Percentiles rank a stretch among this genome's conserved stretches.
Conservation (phyloP, 768 basidiomycete species). For the Lentinula guzmanii region DNA sequence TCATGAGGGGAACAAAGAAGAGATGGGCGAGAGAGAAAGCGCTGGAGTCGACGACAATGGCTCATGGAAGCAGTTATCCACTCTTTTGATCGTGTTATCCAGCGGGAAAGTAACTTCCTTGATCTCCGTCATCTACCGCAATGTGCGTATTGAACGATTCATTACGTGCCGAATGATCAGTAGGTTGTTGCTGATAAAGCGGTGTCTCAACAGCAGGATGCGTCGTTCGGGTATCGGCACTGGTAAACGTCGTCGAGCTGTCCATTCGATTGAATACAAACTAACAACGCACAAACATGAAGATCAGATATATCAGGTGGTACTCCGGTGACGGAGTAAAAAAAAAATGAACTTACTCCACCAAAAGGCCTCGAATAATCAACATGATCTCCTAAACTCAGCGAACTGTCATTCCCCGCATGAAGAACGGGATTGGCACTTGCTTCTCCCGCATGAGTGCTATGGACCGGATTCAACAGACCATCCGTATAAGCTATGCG, state of each 20-base stretch:
- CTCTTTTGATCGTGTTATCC: not conserved
- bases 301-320: not conserved
- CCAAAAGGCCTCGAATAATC: slow-evolving; percentile 7
- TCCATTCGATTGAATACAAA: slow-evolving; percentile 6
- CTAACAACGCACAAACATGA: not conserved
- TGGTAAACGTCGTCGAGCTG: not conserved
- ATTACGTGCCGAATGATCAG: not conserved
- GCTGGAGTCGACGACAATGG: too few relatives aligned
- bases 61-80: too few relatives aligned
- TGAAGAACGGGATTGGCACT: not conserved
- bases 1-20: too few relatives aligned
- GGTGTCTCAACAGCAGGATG: not conserved
- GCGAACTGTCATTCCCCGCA: not conserved
- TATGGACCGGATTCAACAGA: not conserved
- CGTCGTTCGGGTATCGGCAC: not conserved
- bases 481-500: not conserved
- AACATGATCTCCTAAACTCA: slow-evolving; percentile 2
- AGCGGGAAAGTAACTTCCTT: not conserved
- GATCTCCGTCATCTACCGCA: not conserved
- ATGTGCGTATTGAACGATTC: not conserved
- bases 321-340: not conserved
- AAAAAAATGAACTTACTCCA: slow-evolving; percentile 2
- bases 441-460: not conserved
- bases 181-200: not conserved
- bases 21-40: too few relatives aligned